Conservation (phyloP, 2,329 filamentous ascomycete genomes). For the Lomentospora prolificans region DNA sequence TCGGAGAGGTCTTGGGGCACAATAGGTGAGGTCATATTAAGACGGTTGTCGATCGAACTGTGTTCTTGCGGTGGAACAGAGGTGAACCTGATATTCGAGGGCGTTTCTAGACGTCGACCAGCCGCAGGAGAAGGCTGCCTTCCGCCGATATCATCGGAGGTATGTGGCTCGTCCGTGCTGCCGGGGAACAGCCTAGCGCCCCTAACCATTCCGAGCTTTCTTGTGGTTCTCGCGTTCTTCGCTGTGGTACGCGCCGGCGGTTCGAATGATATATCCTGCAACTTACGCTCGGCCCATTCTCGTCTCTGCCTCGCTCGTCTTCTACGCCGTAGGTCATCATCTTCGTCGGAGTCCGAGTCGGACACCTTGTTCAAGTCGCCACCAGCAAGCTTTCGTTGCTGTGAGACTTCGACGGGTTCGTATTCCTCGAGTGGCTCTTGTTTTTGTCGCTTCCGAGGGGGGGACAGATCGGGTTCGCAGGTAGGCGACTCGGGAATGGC, state of each 20-base stretch:
- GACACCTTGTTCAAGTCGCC: neutral
- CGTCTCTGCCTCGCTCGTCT: neutral
- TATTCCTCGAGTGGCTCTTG: conserved; percentile 30
- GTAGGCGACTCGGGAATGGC: conserved; percentile 25
- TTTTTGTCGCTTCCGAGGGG: conserved; percentile 24
- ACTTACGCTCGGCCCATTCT: neutral
- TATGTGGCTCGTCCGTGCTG: neutral
- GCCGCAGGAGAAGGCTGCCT: neutral
- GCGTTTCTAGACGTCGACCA: neutral
- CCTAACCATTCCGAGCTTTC: neutral
- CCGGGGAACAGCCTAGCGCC: neutral
- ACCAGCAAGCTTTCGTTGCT: conserved; percentile 25
- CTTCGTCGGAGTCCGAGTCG: neutral
- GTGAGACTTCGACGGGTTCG: conserved; percentile 35
- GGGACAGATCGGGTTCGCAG: conserved; percentile 34
- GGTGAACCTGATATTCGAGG: neutral
- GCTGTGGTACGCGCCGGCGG: neutral
- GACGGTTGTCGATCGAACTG: neutral
- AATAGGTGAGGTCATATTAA: neutral
- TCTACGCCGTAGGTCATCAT: neutral
- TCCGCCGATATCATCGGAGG: neutral
- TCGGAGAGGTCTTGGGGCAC: neutral
- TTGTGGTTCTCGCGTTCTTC: neutral
- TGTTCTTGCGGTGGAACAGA: neutral
- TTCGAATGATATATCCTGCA: conserved; percentile 3